These are phyloP conservation scores for Quercus robur DNA, from an alignment of 306 rosid species.

Conservation along the genomic window DNA sequence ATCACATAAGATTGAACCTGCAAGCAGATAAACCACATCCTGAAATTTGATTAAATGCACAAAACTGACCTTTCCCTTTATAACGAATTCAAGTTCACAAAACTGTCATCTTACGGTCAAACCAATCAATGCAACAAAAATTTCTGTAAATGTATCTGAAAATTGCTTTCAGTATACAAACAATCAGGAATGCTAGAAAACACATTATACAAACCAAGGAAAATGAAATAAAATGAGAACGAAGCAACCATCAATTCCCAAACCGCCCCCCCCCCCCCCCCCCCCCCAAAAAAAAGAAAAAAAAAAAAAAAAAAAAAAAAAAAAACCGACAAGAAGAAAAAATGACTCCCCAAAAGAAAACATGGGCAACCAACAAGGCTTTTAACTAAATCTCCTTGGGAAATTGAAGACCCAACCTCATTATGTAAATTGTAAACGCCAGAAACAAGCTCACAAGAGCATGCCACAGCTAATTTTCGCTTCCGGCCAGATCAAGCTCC, in stretches of 20 bases:
- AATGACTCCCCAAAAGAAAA: background rate
- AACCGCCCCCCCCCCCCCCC: no score
- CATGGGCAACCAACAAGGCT: background rate
- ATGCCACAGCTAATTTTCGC: background rate
- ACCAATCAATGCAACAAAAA: background rate
- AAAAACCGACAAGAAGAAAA: background rate
- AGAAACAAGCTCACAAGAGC: background rate
- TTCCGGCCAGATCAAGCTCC: background rate
- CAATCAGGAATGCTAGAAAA: background rate
- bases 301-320: background rate
- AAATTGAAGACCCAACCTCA: background rate
- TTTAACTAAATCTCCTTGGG: background rate
- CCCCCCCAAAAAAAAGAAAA: no score
- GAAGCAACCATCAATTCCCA: background rate
- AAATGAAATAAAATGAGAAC: background rate
- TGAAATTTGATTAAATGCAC: background rate
- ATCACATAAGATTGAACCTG: constrained; percentile 68
- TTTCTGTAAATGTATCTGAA: background rate
- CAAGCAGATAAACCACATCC: background rate
- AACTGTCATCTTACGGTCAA: background rate
- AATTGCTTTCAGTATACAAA: background rate
- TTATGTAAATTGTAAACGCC: background rate
- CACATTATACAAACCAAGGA: background rate
- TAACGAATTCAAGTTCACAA: background rate
- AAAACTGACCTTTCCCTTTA: background rate